These are phyloP conservation scores for Penicillium roqueforti DNA, from an alignment of 495 filamentous ascomycete genomes.

Conservation along the genomic window DNA sequence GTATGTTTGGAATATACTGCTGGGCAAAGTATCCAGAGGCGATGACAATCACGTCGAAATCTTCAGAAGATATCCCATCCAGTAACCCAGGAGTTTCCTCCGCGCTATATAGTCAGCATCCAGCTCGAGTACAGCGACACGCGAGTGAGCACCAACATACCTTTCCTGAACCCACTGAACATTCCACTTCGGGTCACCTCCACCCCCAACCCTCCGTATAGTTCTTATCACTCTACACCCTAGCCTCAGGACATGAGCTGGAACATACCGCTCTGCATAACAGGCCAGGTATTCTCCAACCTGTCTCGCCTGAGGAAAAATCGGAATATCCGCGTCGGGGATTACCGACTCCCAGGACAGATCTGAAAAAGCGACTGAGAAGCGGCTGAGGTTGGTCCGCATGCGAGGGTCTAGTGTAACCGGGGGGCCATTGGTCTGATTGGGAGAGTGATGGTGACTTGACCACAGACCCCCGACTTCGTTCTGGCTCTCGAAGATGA, in stretches of 20 bases:
- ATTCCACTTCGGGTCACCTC: conserved; percentile 45
- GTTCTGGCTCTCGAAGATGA: conserved; percentile 62
- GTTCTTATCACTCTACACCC: conserved; percentile 50
- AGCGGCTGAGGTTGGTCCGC: conserved; percentile 74
- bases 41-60: conserved; percentile 71
- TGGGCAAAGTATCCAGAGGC: conserved; percentile 73
- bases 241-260: conserved; percentile 44
- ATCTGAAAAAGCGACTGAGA: conserved; percentile 77
- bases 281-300: conserved; percentile 68
- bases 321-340: conserved; percentile 37
- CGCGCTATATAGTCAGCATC: conserved; percentile 5
- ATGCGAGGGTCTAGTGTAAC: conserved; percentile 61
- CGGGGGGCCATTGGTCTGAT: neutral
- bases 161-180: conserved; percentile 42
- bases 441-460: neutral
- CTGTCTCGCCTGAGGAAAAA: conserved; percentile 71
- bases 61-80: conserved; percentile 19
- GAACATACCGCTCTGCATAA: conserved; percentile 58
- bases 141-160: conserved; percentile 13
- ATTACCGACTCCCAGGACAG: conserved; percentile 59
- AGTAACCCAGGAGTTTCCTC: neutral
- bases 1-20: conserved; percentile 51
- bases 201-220: conserved; percentile 25
- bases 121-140: neutral
- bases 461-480: conserved; percentile 75